These are phyloP conservation scores for Dichomitus squalens DNA, from an alignment of 1,284 basidiomycete species.

Conservation along the genomic window DNA sequence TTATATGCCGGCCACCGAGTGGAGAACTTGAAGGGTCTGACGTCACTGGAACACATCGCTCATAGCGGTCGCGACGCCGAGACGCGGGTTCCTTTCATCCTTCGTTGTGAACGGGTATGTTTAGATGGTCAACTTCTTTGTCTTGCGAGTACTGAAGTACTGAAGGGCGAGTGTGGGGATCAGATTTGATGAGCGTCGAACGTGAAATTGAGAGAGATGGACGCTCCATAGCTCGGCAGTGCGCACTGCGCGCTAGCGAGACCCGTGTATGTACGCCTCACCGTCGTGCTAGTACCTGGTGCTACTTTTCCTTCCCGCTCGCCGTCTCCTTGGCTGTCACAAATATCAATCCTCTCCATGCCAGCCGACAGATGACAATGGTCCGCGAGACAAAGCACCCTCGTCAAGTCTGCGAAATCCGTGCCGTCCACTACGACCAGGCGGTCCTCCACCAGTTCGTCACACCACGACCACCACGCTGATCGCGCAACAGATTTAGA, in stretches of 20 bases:
- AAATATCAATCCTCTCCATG: not conserved
- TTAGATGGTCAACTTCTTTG: too few species aligned
- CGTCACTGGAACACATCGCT: too few species aligned
- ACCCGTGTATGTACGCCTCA: too few species aligned
- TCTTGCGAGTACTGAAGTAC: too few species aligned
- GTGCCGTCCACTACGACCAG: not conserved
- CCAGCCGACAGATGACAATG: constrained; percentile 11
- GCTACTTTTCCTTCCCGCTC: not conserved
- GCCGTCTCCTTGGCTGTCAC: too few species aligned
- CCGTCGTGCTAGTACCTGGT: not conserved
- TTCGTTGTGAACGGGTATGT: too few species aligned
- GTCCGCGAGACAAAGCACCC: constrained; percentile 3
- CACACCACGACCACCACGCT: not conserved
- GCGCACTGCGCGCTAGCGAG: too few species aligned
- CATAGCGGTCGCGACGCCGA: too few species aligned
- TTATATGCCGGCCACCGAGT: not conserved
- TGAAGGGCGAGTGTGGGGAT: too few species aligned
- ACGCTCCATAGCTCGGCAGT: too few species aligned
- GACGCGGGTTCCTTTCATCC: not conserved
- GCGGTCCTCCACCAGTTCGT: not conserved
- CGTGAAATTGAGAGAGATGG: too few species aligned
- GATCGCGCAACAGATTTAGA: not conserved
- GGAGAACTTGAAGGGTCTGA: not conserved
- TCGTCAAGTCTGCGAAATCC: constrained; percentile 3
- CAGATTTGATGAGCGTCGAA: too few species aligned